These are phyloP conservation scores for Cystobasidium slooffiae DNA, from an alignment of 1,284 basidiomycete species.

Conservation along the genomic window DNA sequence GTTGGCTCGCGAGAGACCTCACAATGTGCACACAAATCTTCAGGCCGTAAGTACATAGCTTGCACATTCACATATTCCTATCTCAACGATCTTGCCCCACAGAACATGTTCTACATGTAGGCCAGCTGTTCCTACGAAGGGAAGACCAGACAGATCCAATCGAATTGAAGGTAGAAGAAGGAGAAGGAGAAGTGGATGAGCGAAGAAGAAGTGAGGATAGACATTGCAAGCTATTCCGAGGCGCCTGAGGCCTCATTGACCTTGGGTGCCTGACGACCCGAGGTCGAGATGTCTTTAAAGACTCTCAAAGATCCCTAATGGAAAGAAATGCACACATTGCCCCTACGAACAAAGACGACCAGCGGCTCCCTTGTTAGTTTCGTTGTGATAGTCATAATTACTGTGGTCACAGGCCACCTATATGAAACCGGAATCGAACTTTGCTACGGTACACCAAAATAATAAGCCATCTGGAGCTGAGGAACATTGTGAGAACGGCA, in stretches of 20 bases:
- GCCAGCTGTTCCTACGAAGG: background rate
- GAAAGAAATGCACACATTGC: background rate
- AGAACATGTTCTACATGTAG: constrained; percentile 24
- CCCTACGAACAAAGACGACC: constrained; percentile 10
- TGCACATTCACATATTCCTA: background rate
- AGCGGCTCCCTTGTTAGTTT: background rate
- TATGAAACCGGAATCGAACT: too few relatives aligned
- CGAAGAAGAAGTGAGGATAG: background rate
- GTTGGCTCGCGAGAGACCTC: background rate
- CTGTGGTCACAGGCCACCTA: too few relatives aligned
- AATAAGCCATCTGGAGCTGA: too few relatives aligned
- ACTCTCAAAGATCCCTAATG: background rate
- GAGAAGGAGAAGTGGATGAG: background rate
- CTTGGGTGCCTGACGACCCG: background rate
- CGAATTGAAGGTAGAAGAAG: background rate
- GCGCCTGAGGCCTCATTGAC: constrained; percentile 8
- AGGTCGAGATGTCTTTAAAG: background rate
- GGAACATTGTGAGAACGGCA: too few relatives aligned
- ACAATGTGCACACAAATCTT: background rate
- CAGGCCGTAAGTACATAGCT: constrained; percentile 9
- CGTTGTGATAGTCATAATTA: too few relatives aligned
- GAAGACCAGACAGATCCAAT: background rate
- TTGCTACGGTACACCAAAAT: too few relatives aligned
- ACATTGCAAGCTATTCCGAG: constrained; percentile 16
- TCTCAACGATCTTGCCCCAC: background rate